These are phyloP conservation scores for Eucalyptus sideroxylon DNA, from an alignment of 345 rosid species.

Conservation along the genomic window DNA sequence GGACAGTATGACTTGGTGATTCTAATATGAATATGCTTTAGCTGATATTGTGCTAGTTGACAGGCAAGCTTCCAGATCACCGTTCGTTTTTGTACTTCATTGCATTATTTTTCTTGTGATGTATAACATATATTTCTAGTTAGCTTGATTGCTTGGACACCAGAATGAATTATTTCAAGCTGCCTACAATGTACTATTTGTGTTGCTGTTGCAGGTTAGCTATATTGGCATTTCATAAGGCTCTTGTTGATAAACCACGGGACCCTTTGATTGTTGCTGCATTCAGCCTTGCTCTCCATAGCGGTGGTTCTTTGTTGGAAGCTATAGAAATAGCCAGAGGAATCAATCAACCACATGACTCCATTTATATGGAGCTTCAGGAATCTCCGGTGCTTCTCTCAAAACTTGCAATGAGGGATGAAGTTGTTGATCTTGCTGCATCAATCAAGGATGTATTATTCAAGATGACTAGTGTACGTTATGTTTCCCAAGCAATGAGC, in stretches of 20 bases:
- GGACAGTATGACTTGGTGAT: background rate
- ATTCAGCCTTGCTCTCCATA: slow-evolving; percentile 67
- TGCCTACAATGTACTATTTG: background rate
- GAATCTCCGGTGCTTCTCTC: slow-evolving; percentile 6
- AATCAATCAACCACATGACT: slow-evolving; percentile 31
- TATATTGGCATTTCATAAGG: slow-evolving; percentile 75
- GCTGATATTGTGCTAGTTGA: background rate
- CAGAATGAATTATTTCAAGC: background rate
- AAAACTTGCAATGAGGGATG: slow-evolving; percentile 13
- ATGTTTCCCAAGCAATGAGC: slow-evolving; percentile 45
- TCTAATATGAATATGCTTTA: background rate
- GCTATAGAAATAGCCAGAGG: slow-evolving; percentile 52
- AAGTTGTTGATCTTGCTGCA: slow-evolving; percentile 56
- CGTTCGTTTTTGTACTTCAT: background rate
- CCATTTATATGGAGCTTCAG: slow-evolving; percentile 40
- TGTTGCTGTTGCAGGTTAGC: slow-evolving; percentile 40
- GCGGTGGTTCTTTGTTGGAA: slow-evolving; percentile 66
- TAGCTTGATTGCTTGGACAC: background rate
- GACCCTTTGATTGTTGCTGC: slow-evolving; percentile 71
- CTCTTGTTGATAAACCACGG: slow-evolving; percentile 54
- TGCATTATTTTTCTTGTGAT: background rate
- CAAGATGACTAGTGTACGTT: slow-evolving; percentile 51
- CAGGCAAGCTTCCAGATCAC: background rate
- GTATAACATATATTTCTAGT: background rate
- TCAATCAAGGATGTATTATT: slow-evolving; percentile 31